A percentile compares a stretch with the other conserved stretches of the same genome.
phyloP scores from a whole-genome alignment of 73 alveolate genomes.

The Paramecium biaurelia region DNA sequence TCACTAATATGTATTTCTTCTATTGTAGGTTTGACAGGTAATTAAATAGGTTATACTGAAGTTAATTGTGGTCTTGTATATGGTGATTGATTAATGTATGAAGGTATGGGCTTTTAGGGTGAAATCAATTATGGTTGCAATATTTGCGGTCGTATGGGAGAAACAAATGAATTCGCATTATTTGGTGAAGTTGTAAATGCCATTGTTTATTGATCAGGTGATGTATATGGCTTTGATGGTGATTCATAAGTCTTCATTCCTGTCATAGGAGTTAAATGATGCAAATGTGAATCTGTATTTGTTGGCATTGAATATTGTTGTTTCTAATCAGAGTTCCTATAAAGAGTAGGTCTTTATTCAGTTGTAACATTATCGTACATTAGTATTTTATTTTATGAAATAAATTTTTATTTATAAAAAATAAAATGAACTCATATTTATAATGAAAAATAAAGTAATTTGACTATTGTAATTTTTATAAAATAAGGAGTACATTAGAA shows the following conservation, averaged over 20 bases:
- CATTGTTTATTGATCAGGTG: not conserved
- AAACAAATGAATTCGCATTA: not conserved
- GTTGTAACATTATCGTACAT: not conserved
- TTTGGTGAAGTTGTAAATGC: not conserved
- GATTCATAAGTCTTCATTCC: slow-evolving; percentile 23
- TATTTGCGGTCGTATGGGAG: not conserved
- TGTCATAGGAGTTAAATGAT: not conserved
- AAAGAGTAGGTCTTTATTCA: slow-evolving; percentile 35
- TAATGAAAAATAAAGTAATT: not conserved
- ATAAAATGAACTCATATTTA: not conserved
- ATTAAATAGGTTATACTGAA: not conserved
- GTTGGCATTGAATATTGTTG: not conserved
- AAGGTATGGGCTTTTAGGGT: not conserved
- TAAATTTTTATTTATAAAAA: not conserved
- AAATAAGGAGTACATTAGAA: not conserved
- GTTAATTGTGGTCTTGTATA: not conserved
- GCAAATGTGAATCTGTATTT: not conserved
- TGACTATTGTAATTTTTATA: not conserved
- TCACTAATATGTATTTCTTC: not conserved
- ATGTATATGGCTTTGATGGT: not conserved
- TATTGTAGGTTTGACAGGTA: not conserved
- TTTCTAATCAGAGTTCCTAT: not conserved
- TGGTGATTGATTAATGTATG: not conserved
- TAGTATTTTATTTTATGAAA: not conserved
- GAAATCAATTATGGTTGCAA: not conserved